Evolutionary conservation across 2,329 filamentous ascomycete species (phyloP).

Genomic region (Fusarium dlaminii): DNA sequence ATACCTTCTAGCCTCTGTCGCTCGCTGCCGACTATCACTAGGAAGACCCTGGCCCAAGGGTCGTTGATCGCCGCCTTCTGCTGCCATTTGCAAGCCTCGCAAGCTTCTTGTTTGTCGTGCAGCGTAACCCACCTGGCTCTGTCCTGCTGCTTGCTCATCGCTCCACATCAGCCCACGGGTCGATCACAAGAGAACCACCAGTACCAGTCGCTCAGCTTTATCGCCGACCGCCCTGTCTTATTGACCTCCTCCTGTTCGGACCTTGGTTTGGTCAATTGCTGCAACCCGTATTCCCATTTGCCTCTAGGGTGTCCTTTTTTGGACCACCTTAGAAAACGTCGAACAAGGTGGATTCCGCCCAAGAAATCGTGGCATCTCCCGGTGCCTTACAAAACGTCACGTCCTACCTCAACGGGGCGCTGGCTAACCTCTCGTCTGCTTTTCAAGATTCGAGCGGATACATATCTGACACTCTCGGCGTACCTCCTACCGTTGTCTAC

Average conservation of each 20-base stretch:
- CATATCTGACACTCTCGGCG: slow-evolving; percentile 60
- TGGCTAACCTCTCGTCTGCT: slow-evolving; percentile 59
- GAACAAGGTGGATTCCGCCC: slow-evolving; percentile 71
- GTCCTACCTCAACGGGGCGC: slow-evolving; percentile 65
- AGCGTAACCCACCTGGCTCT: slow-evolving; percentile 32
- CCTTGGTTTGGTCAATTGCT: slow-evolving; percentile 32
- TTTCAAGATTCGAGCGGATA: slow-evolving; percentile 62
- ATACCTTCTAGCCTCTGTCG: background rate
- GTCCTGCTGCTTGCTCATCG: slow-evolving; percentile 24
- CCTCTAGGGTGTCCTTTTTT: slow-evolving; percentile 49
- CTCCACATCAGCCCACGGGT: slow-evolving; percentile 44
- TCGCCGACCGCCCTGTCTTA: slow-evolving; percentile 36
- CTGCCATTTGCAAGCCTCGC: slow-evolving; percentile 32
- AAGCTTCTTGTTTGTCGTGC: slow-evolving; percentile 26
- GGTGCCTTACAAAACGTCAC: slow-evolving; percentile 70
- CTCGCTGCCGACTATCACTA: slow-evolving; percentile 5
- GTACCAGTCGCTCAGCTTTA: slow-evolving; percentile 32
- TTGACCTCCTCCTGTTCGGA: slow-evolving; percentile 29
- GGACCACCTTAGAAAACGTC: slow-evolving; percentile 50
- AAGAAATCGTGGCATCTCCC: slow-evolving; percentile 67
- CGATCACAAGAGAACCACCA: slow-evolving; percentile 39
- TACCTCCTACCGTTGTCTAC: slow-evolving; percentile 60
- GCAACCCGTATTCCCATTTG: slow-evolving; percentile 36
- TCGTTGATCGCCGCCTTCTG: slow-evolving; percentile 40
- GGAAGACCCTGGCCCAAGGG: slow-evolving; percentile 38